Conservation (phyloP, 108 stramenopile species). For the Skeletonema menzelii region DNA sequence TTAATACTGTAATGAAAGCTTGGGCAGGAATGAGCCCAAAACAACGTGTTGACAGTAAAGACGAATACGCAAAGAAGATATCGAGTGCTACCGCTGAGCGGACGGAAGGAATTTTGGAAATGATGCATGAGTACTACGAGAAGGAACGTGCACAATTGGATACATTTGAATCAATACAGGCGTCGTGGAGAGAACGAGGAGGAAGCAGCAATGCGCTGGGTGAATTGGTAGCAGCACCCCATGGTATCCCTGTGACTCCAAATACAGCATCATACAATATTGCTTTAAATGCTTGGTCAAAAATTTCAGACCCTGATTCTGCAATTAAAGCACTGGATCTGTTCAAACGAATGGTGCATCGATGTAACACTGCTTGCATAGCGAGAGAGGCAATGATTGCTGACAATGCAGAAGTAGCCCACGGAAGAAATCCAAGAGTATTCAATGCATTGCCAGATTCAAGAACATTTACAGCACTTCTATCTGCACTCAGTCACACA, state of each 20-base stretch:
- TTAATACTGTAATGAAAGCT: slow-evolving; percentile 40
- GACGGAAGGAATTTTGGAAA: slow-evolving; percentile 23
- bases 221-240: background rate
- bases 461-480: slow-evolving; percentile 2
- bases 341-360: slow-evolving; percentile 50
- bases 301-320: slow-evolving; percentile 34
- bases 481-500: background rate
- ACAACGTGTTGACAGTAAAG: background rate
- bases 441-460: slow-evolving; percentile 26
- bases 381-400: slow-evolving; percentile 19
- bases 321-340: slow-evolving; percentile 40
- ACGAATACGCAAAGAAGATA: background rate
- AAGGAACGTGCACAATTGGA: slow-evolving; percentile 19
- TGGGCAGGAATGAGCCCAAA: slow-evolving; percentile 20
- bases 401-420: background rate
- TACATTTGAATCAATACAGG: slow-evolving; percentile 8
- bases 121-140: slow-evolving; percentile 39
- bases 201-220: background rate
- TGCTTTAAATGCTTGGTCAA: slow-evolving; percentile 61
- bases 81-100: slow-evolving; percentile 27
- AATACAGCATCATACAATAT: slow-evolving; percentile 58
- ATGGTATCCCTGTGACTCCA: slow-evolving; percentile 33
- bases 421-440: background rate
- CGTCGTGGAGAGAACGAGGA: slow-evolving; percentile 15
- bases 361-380: slow-evolving; percentile 22